These are phyloP conservation scores for Cladosporium sphaerospermum DNA, from an alignment of 2,329 filamentous ascomycete species.

Conservation along the genomic window DNA sequence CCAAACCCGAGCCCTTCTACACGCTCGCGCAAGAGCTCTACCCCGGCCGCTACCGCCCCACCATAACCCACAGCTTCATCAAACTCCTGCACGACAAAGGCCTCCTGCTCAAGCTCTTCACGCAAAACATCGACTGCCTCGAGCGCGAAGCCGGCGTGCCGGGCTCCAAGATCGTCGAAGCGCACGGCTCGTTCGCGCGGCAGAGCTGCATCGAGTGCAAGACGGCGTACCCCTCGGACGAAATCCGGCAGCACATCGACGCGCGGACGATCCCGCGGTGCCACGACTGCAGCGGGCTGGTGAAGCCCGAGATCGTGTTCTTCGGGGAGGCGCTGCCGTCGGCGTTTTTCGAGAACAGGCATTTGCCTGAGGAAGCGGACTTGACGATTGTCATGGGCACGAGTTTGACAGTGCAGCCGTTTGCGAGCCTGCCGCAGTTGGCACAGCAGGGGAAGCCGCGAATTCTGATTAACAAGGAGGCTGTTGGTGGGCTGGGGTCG, in stretches of 20 bases:
- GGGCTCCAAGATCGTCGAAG: constrained; percentile 75
- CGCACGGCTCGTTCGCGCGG: constrained; percentile 88
- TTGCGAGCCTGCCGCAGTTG: constrained; percentile 69
- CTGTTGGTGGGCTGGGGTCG: constrained; percentile 70
- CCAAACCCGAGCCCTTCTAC: constrained; percentile 86
- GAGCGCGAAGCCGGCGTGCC: constrained; percentile 84
- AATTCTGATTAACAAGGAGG: constrained; percentile 80
- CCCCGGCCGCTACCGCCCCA: constrained; percentile 82
- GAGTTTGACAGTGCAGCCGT: constrained; percentile 80
- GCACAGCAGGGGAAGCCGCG: constrained; percentile 60
- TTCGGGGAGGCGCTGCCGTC: constrained; percentile 71
- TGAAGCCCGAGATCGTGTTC: constrained; percentile 94
- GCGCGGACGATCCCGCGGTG: constrained; percentile 67
- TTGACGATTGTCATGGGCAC: constrained; percentile 83
- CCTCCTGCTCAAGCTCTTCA: constrained; percentile 79
- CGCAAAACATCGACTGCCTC: constrained; percentile 95
- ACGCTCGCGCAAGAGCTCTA: constrained; percentile 86
- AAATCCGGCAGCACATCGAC: constrained; percentile 66
- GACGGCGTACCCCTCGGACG: constrained; percentile 60
- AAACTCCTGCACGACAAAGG: constrained; percentile 72
- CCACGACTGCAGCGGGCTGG: constrained; percentile 63
- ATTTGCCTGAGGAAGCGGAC: constrained; percentile 59
- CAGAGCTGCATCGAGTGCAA: constrained; percentile 91
- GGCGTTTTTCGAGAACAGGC: constrained; percentile 56
- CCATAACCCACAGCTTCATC: constrained; percentile 85